Base-by-base conservation (phyloP, 257 asterid species). In the Gardenia jasminoides region DNA sequence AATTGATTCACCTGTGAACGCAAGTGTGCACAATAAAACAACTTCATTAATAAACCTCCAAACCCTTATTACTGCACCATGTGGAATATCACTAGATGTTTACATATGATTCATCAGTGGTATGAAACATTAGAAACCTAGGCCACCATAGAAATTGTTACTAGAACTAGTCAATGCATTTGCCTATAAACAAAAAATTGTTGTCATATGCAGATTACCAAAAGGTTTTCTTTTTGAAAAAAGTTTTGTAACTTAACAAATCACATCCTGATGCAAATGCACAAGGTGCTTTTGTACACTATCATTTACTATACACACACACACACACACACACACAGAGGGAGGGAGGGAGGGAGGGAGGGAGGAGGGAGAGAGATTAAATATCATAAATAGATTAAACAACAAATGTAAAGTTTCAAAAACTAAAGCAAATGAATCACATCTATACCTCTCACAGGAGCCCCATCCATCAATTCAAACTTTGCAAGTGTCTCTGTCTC, bases 391-490 rank as follows among this genome's bases (percentile, higher is more conserved):
- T 36, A 36, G 41, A 36, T 36, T 3, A 36, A 36, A 48, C 12
- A 48, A 48, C 3, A 48, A 16, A 48, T 48, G 56, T 48, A 16
- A 48, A 52, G 58, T 52, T 56, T 56, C 26, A 3, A 56, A 56
- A 20, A 56, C 8, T 48, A n/a, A 58, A 54, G 62, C 39, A 74
- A 74, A 36, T 20, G 61, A 11, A 62, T 26, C 39, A 62, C 12
- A n/a, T 24, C 20, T 64, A 58, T 90, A 93, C 98, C 98, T 91
- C 99, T 90, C 41, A 93, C 99, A 52, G 99, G 99, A 88, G 99
- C 98, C 83, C 99, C 99, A 83, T 96, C 99, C 99, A 93, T 96
- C 72, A 96, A 89, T 88, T 96, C 99, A 84, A 90, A 96, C 89
- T 96, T 96, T 75, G 99, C 99, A 62, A 96, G 96, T 28, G 99